phyloP scores from a whole-genome alignment of 768 basidiomycete genomes.

The Pulveroboletus frians region DNA sequence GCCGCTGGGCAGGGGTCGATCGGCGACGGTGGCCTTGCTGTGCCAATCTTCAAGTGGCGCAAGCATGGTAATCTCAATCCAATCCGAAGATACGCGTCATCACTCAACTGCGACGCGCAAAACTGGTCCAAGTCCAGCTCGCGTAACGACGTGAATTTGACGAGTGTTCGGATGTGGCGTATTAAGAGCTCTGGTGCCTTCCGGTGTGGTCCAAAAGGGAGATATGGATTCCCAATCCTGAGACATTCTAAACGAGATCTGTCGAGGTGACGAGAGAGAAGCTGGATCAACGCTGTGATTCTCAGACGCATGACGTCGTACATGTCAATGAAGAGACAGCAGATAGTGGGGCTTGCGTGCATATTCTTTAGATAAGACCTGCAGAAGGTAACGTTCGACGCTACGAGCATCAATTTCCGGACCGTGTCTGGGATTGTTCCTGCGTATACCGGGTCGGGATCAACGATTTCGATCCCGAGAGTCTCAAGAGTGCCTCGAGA shows the following conservation, averaged over 20 bases:
- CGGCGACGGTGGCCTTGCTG: neutral
- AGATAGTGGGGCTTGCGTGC: neutral
- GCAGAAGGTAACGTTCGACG: neutral
- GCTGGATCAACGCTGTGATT: neutral
- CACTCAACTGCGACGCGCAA: neutral
- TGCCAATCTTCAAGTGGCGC: neutral
- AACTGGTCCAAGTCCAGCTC: neutral
- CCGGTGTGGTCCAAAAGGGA: neutral
- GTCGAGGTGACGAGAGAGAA: neutral
- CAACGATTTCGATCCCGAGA: neutral
- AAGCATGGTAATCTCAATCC: neutral
- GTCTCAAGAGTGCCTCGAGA: neutral
- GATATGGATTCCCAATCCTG: too few species aligned
- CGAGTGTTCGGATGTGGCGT: neutral
- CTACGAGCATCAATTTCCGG: neutral
- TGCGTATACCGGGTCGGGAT: neutral
- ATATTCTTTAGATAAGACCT: neutral
- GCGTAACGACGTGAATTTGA: neutral
- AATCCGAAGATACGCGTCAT: neutral
- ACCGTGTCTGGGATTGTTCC: neutral
- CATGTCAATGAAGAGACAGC: neutral
- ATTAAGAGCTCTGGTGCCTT: neutral
- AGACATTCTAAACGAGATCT: neutral
- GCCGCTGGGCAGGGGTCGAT: neutral
- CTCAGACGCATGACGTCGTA: too few species aligned